These are phyloP conservation scores for Cinnamomum chago DNA, from an alignment of 164 flowering plant species.

Conservation along the genomic window DNA sequence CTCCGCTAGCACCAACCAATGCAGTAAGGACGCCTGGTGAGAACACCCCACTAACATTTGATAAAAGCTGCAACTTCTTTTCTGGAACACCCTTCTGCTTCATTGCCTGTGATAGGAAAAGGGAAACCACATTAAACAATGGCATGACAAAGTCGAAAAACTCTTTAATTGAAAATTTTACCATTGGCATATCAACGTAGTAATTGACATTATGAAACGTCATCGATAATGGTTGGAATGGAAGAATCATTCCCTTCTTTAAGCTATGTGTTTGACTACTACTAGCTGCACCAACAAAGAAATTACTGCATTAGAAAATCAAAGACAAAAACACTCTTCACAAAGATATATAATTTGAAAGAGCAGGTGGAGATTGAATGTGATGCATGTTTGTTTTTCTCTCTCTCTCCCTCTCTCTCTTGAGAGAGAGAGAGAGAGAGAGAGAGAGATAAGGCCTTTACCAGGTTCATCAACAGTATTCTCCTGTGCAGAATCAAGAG, in stretches of 20 bases:
- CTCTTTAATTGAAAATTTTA: conserved; percentile 14
- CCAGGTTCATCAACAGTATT: conserved; percentile 8
- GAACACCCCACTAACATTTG: conserved; percentile 78
- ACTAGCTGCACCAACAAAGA: conserved; percentile 23
- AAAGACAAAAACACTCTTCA: not conserved
- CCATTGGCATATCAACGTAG: conserved; percentile 92
- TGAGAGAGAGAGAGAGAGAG: not conserved
- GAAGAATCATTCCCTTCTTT: conserved; percentile 85
- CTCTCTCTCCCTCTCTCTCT: too few relatives aligned
- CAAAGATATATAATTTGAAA: not conserved
- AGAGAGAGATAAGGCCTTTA: conserved; percentile 7
- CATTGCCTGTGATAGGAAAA: conserved; percentile 58
- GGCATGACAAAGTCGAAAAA: conserved; percentile 1
- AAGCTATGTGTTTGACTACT: conserved; percentile 4
- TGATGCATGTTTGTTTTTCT: too few relatives aligned
- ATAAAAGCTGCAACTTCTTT: conserved; percentile 69
- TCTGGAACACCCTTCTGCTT: conserved; percentile 50
- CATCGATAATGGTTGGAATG: conserved; percentile 78
- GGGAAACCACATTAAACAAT: not conserved
- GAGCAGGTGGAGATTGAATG: not conserved
- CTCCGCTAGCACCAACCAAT: conserved; percentile 94
- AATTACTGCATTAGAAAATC: not conserved
- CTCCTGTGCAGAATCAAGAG: conserved; percentile 30
- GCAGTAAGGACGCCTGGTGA: conserved; percentile 97
- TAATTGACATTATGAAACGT: conserved; percentile 82